Evolutionary conservation across 441 rosid species (phyloP), one percentile per base, ranked within the genome.

Genomic region (Lepidium campestre): DNA sequence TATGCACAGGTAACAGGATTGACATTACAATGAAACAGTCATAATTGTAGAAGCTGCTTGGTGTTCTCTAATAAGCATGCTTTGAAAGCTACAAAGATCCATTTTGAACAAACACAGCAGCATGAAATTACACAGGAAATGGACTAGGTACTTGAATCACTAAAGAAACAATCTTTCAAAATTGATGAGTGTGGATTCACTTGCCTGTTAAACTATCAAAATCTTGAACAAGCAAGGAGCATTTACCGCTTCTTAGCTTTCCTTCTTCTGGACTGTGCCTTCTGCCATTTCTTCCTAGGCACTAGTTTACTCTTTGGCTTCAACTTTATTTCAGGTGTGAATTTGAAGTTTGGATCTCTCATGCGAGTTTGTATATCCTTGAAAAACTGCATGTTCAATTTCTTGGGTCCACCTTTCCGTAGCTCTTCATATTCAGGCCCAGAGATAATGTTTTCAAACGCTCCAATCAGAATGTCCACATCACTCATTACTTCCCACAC

Each of bases 401-500:
- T 85, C 87, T 83, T 93, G 8, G 95, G 97, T 10, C 98, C 98
- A 54, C 95, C 96, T 69, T 89, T 81, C 39, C 96, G 82, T 66
- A 90, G 96, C 78, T 91, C 98, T 74, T 87, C 98, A 36, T 93
- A 93, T 61, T 93, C 96, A 1, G 97, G 97, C 31, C 97, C 91
- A 7, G 97, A 91, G 46, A 91, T 84, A 34, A 93, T 79, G 53
- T 91, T 93, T 59, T 91, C 96, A 15, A 93, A 93, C 35, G 96
- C 96, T 50, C 93, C 95, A 31, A 93, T 83, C 65, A 91, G 69
- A 69, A 93, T 84, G 73, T 93, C 93, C 11, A 81, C 72, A 68
- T 91, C 97, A 44, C 96, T 89, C 93, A 89, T 91, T 47, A 93
- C 93, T 79, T 93, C 97, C 95, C 93, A 93, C 47, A 91, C 93